Evolutionary conservation across 2,329 filamentous ascomycete species (phyloP).

Genomic region (Ceratocystis alfenasii): DNA sequence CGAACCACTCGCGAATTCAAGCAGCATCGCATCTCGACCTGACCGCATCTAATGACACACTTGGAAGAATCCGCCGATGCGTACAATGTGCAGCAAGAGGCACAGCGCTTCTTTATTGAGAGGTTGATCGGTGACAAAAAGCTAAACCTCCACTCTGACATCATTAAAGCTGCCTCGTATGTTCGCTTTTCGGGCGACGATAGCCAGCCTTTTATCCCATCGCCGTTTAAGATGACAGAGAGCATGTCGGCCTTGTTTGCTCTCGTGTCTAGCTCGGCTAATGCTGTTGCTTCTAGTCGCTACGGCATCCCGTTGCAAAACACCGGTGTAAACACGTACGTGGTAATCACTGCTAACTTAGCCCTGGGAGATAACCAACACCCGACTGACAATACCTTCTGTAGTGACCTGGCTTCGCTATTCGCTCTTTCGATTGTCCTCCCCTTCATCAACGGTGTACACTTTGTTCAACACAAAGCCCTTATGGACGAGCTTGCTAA

Average conservation of each 20-base stretch:
- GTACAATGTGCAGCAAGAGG: slow-evolving; percentile 15
- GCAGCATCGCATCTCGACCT: neutral
- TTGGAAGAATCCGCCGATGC: neutral
- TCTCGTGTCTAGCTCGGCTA: slow-evolving; percentile 25
- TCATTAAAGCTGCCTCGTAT: slow-evolving; percentile 7
- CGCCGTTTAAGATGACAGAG: slow-evolving; percentile 35
- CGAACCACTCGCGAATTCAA: neutral
- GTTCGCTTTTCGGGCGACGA: slow-evolving; percentile 12
- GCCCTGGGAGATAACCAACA: neutral
- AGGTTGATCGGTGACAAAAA: neutral
- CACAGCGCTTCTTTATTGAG: slow-evolving; percentile 13
- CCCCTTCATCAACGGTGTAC: slow-evolving; percentile 18
- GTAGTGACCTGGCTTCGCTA: slow-evolving; percentile 8
- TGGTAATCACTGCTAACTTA: neutral
- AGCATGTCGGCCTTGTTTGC: slow-evolving; percentile 32
- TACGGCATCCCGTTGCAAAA: slow-evolving; percentile 20
- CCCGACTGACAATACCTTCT: neutral
- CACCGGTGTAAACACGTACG: slow-evolving; percentile 21
- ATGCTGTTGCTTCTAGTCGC: slow-evolving; percentile 17
- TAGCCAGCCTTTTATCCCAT: slow-evolving; percentile 25
- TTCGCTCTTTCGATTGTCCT: slow-evolving; percentile 20
- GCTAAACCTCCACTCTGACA: slow-evolving; percentile 2
- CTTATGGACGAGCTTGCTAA: slow-evolving; percentile 25
- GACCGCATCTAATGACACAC: neutral
- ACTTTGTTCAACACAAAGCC: slow-evolving; percentile 23